These are phyloP conservation scores for Fusarium pininemorale DNA, from an alignment of 2,329 filamentous ascomycete genomes.

Conservation along the genomic window DNA sequence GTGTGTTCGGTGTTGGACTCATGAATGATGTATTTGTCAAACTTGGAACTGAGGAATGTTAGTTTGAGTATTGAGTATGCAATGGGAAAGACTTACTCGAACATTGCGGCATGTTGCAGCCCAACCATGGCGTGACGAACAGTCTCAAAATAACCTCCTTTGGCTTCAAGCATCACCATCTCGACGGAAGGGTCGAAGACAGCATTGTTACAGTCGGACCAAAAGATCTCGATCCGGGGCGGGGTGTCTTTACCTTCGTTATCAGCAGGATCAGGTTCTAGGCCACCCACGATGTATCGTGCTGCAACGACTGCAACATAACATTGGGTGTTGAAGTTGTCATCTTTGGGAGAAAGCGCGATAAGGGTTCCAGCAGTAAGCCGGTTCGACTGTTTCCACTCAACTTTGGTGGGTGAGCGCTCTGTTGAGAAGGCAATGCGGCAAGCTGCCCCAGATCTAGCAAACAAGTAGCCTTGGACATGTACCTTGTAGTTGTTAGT, in stretches of 20 bases:
- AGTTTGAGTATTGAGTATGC: background rate
- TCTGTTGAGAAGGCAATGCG: slow-evolving; percentile 76
- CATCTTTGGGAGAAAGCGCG: slow-evolving; percentile 59
- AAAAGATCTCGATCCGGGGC: slow-evolving; percentile 80
- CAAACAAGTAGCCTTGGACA: slow-evolving; percentile 71
- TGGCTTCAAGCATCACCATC: slow-evolving; percentile 82
- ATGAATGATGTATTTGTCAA: slow-evolving; percentile 69
- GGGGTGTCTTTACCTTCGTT: slow-evolving; percentile 51
- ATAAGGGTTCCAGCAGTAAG: slow-evolving; percentile 64
- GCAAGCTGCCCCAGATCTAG: slow-evolving; percentile 69
- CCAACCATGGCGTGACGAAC: slow-evolving; percentile 76
- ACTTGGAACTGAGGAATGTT: slow-evolving; percentile 57
- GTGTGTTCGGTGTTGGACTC: slow-evolving; percentile 48
- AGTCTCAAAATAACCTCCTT: slow-evolving; percentile 79
- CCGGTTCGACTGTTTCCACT: slow-evolving; percentile 67
- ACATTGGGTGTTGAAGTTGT: slow-evolving; percentile 72
- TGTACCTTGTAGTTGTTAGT: slow-evolving; percentile 62
- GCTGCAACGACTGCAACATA: slow-evolving; percentile 78
- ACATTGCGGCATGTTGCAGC: slow-evolving; percentile 68
- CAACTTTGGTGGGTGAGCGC: slow-evolving; percentile 71
- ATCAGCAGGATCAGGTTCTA: slow-evolving; percentile 61
- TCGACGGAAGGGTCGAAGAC: slow-evolving; percentile 73
- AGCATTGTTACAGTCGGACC: slow-evolving; percentile 67
- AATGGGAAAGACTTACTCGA: slow-evolving; percentile 57
- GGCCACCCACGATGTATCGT: slow-evolving; percentile 65